Conservation (phyloP, 1,284 basidiomycete genomes). For the Melampsora americana region DNA sequence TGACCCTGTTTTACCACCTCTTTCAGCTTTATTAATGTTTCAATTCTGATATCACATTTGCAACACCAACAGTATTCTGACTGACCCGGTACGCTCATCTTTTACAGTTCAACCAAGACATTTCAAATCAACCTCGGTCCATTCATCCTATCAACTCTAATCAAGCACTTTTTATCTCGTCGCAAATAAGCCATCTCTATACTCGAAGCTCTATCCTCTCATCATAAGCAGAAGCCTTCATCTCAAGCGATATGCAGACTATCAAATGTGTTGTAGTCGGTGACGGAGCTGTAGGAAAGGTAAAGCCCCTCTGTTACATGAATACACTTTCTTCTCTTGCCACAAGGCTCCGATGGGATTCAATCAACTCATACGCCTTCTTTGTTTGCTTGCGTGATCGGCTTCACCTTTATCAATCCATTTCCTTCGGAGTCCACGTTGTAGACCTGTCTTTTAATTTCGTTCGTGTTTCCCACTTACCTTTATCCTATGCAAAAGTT, state of each 20-base stretch:
- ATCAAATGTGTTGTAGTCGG: conserved; percentile 71
- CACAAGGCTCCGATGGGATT: conserved; percentile 15
- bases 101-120: no score
- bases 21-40: no score
- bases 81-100: no score
- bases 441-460: conserved; percentile 97
- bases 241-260: conserved; percentile 51
- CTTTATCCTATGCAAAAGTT: neutral
- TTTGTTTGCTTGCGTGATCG: conserved; percentile 40
- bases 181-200: no score
- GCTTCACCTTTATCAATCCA: conserved; percentile 45
- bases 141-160: no score
- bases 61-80: no score
- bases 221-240: neutral
- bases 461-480: conserved; percentile 57
- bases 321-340: neutral
- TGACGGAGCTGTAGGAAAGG: conserved; percentile 99
- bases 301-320: conserved; percentile 56
- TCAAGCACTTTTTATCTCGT: no score
- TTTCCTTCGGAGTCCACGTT: conserved; percentile 10
- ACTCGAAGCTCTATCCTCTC: no score
- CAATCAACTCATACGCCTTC: conserved; percentile 6
- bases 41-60: no score
- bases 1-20: no score
- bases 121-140: no score